Evolutionary conservation across 108 stramenopile genomes (phyloP).

Genomic region (Mediolabrus comicus): DNA sequence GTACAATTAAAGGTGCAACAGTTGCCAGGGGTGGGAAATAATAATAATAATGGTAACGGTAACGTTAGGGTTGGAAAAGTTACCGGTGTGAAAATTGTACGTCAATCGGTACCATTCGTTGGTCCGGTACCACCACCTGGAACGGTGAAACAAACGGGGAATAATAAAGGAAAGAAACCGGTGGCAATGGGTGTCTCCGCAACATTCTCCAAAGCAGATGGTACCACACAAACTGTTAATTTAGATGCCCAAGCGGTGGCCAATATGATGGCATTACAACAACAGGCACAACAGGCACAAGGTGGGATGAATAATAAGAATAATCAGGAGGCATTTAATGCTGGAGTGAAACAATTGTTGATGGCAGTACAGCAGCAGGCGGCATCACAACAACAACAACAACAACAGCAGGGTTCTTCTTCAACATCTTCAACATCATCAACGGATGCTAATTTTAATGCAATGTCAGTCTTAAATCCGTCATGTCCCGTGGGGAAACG

Average conservation of each 20-base stretch:
- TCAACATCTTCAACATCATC: no score
- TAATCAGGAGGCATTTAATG: not conserved
- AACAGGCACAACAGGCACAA: no score
- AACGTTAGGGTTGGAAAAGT: not conserved
- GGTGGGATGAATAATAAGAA: no score
- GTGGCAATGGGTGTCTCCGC: not conserved
- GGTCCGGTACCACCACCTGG: not conserved
- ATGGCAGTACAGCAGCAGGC: not conserved
- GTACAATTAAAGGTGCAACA: no score
- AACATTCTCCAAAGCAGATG: not conserved
- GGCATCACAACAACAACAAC: not conserved
- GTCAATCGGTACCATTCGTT: not conserved
- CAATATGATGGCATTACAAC: not conserved
- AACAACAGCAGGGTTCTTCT: not conserved
- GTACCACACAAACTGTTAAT: not conserved
- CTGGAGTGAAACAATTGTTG: not conserved
- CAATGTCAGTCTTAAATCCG: not conserved
- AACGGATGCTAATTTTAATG: not conserved
- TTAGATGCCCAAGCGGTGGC: not conserved
- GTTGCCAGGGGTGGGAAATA: not conserved
- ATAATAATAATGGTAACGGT: not conserved
- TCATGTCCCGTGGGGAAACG: not conserved
- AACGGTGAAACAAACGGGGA: no score
- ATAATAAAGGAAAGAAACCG: not conserved
- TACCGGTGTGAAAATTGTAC: not conserved